phyloP scores from a whole-genome alignment of 345 rosid species.

The Iberis pinnata region DNA sequence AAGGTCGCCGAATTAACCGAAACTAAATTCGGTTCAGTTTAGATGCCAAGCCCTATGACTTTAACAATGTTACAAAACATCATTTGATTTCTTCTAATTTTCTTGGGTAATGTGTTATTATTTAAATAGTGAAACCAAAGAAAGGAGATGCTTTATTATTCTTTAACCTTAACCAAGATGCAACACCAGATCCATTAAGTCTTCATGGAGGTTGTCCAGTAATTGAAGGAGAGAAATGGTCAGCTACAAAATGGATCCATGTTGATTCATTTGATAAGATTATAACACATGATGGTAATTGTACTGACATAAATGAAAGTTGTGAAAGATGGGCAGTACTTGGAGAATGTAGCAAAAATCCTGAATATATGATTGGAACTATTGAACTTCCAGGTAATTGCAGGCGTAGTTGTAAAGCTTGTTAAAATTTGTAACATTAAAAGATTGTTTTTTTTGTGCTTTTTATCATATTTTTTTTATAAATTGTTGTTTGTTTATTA shows the following conservation, averaged over 20 bases:
- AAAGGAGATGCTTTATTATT: conserved; percentile 88
- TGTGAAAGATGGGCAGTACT: conserved; percentile 91
- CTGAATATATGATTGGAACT: conserved; percentile 83
- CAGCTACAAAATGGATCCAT: conserved; percentile 97
- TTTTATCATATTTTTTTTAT: too few species aligned
- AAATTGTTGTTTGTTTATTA: too few species aligned
- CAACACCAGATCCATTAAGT: conserved; percentile 66
- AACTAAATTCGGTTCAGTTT: too few species aligned
- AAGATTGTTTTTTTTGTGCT: too few species aligned
- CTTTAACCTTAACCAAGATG: conserved; percentile 72
- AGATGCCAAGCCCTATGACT: too few species aligned
- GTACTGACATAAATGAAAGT: conserved; percentile 62
- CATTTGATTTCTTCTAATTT: not conserved
- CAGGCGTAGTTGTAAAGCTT: conserved; percentile 77
- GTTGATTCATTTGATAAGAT: conserved; percentile 77
- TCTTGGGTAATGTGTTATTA: conserved; percentile 4
- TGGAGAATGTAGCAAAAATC: conserved; percentile 81
- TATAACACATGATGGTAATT: conserved; percentile 48
- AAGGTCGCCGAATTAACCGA: too few species aligned
- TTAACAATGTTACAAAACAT: not conserved
- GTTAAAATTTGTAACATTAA: too few species aligned
- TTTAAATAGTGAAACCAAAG: conserved; percentile 60
- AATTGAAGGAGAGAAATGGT: conserved; percentile 97
- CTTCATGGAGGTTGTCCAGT: conserved; percentile 94
- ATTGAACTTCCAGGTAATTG: conserved; percentile 72